Conservation (phyloP, 2,329 filamentous ascomycete genomes). For the Aureobasidium sp. region DNA sequence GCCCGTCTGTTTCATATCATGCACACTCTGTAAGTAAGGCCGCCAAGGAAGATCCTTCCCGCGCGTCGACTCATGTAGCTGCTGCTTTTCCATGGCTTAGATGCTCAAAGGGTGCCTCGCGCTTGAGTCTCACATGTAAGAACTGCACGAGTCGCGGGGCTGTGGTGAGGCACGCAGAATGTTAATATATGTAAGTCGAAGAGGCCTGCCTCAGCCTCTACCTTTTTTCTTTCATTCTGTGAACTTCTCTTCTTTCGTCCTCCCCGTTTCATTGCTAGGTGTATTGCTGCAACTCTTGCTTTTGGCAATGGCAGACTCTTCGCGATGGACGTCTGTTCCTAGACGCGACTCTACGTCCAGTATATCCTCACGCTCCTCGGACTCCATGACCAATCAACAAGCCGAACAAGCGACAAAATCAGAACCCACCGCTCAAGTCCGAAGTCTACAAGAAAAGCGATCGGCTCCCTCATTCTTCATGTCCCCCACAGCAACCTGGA, state of each 20-base stretch:
- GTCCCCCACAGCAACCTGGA: not conserved
- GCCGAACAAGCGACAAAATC: not conserved
- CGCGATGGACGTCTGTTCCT: not conserved
- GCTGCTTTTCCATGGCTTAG: not conserved
- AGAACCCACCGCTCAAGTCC: not conserved
- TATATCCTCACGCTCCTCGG: not conserved
- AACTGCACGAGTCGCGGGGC: not conserved
- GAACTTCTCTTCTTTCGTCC: too few relatives aligned
- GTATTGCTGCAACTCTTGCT: not conserved
- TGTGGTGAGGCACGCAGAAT: not conserved
- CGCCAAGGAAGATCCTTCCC: not conserved
- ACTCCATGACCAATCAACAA: not conserved
- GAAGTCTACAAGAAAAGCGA: not conserved
- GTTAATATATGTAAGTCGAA: not conserved
- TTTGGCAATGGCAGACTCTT: not conserved
- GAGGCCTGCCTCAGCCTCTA: not conserved
- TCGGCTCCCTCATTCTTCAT: not conserved
- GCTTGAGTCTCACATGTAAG: not conserved
- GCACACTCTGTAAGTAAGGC: not conserved
- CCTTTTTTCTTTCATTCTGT: too few relatives aligned
- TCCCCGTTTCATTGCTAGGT: not conserved
- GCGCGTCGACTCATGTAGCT: not conserved
- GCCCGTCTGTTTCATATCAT: slow-evolving; percentile 4
- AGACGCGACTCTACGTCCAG: not conserved
- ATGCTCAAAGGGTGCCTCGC: not conserved